A percentile compares a stretch with the other conserved stretches of the same genome.
Evolutionary conservation across 2,329 filamentous ascomycete species (phyloP).

Genomic region (Biscogniauxia sp.): DNA sequence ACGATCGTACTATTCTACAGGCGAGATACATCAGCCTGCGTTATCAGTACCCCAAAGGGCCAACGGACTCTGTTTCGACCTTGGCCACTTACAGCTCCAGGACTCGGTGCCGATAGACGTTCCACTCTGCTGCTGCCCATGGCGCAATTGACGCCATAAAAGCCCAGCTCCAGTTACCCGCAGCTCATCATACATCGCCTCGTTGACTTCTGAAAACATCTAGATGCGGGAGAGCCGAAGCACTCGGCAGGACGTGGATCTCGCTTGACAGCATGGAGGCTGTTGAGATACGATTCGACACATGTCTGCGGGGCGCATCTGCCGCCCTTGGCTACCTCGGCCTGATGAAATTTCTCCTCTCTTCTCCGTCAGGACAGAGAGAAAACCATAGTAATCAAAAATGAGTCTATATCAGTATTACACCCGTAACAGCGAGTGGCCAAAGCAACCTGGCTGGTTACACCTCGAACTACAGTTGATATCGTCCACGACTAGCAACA

Average conservation of each 20-base stretch:
- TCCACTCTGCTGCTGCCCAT: background rate
- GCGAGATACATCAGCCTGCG: background rate
- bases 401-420: background rate
- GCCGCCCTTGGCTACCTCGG: background rate
- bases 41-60: background rate
- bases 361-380: too few relatives aligned
- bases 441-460: background rate
- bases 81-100: background rate
- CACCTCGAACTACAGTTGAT: background rate
- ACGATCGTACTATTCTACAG: background rate
- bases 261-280: background rate
- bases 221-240: background rate
- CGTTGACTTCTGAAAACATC: background rate
- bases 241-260: background rate
- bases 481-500: background rate
- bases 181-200: background rate
- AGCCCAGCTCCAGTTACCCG: background rate
- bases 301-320: background rate
- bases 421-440: background rate
- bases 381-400: background rate
- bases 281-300: background rate
- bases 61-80: background rate
- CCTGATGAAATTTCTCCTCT: background rate
- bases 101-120: background rate
- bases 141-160: background rate